Conservation (phyloP, 2,329 filamentous ascomycete species). For the Orbilia oligospora region DNA sequence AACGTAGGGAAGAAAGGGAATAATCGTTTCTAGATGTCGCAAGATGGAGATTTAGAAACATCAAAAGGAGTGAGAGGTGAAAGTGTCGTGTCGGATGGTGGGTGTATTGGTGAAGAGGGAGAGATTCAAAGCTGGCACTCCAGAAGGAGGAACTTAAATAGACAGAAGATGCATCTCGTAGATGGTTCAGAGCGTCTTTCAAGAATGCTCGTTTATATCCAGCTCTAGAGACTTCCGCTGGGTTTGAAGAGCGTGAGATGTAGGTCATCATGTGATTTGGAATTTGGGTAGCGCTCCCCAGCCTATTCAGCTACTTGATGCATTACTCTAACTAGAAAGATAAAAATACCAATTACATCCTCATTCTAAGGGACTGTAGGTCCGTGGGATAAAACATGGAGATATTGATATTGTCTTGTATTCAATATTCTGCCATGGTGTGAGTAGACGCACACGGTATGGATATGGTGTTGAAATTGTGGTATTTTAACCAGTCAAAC, state of each 20-base stretch:
- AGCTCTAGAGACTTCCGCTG: background rate
- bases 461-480: slow-evolving; percentile 14
- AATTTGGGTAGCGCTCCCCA: background rate
- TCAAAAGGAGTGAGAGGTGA: background rate
- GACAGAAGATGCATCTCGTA: background rate
- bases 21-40: slow-evolving; percentile 16
- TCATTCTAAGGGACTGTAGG: no score
- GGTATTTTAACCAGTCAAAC: background rate
- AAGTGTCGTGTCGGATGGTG: background rate
- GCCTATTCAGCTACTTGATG: background rate
- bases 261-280: background rate
- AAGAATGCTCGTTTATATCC: background rate
- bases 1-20: background rate
- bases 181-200: background rate
- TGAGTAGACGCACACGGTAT: background rate
- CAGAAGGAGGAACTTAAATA: background rate
- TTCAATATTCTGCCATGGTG: background rate
- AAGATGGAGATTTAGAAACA: slow-evolving; percentile 27
- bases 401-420: background rate
- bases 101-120: background rate
- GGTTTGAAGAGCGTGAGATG: background rate
- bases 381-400: no score
- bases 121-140: background rate
- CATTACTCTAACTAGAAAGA: no score
- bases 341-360: no score